Evolutionary conservation across 2,329 filamentous ascomycete species (phyloP).

Genomic region (Bipolaris zeicola): DNA sequence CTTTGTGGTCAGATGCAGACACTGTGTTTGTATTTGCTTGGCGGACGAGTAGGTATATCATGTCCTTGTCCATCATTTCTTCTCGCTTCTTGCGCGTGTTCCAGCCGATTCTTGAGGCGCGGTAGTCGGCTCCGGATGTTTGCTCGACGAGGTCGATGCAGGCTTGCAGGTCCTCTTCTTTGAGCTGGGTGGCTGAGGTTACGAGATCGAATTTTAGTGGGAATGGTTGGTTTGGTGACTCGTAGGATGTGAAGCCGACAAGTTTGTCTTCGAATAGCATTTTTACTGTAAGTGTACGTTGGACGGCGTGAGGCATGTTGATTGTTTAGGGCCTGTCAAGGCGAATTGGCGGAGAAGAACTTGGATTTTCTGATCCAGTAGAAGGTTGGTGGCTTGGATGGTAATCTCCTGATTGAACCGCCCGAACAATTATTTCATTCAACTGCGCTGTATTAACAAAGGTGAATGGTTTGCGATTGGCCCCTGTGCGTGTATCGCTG

Average conservation of each 20-base stretch:
- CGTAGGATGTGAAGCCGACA: slow-evolving; percentile 3
- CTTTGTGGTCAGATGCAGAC: not conserved
- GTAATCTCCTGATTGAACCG: not conserved
- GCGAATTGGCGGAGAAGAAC: not conserved
- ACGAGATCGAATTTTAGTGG: slow-evolving; percentile 29
- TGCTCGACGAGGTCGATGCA: slow-evolving; percentile 64
- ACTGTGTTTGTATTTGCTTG: not conserved
- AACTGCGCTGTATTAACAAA: not conserved
- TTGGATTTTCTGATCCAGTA: not conserved
- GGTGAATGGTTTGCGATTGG: not conserved
- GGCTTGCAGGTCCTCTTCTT: slow-evolving; percentile 50
- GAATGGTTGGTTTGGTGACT: not conserved
- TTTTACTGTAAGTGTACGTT: slow-evolving; percentile 5
- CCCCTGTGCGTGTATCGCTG: not conserved
- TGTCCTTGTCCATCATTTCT: slow-evolving; percentile 71
- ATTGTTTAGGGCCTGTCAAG: not conserved
- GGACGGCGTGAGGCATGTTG: slow-evolving; percentile 2
- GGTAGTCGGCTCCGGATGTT: slow-evolving; percentile 70
- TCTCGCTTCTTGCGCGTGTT: slow-evolving; percentile 62
- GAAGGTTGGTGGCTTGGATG: not conserved
- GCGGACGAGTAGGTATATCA: slow-evolving; percentile 68
- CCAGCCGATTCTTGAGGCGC: slow-evolving; percentile 67
- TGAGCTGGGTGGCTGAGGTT: slow-evolving; percentile 38
- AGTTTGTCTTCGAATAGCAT: slow-evolving; percentile 13
- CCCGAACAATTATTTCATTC: not conserved